Percentiles rank a stretch among this genome's conserved stretches.
phyloP scores from a whole-genome alignment of 768 basidiomycete genomes.

The Mrakia hoshinonis region DNA sequence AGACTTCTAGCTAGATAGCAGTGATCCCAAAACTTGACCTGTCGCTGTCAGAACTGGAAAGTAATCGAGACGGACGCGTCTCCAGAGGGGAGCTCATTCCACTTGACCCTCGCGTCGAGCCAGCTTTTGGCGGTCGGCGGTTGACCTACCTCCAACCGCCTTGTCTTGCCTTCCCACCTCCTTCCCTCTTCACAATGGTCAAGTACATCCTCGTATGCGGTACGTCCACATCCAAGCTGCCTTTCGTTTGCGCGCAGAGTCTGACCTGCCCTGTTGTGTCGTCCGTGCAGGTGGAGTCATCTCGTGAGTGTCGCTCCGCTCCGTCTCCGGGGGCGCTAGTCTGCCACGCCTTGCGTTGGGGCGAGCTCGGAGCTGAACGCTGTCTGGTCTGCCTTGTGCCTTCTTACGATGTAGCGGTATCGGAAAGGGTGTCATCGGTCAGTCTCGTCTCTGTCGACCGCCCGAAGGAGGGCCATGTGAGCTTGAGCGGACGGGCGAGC shows the following conservation, averaged over 20 bases:
- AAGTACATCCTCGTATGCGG: slow-evolving; percentile 96
- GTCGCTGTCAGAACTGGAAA: too few species aligned
- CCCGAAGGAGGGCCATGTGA: not conserved
- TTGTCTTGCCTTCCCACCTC: not conserved
- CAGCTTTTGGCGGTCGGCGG: too few species aligned
- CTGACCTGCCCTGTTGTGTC: not conserved
- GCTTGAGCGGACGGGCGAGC: not conserved
- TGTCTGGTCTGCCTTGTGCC: not conserved
- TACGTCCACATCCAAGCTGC: not conserved
- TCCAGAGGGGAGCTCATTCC: too few species aligned
- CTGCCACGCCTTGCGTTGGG: not conserved
- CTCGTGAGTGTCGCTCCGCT: slow-evolving; percentile 41
- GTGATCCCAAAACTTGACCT: too few species aligned
- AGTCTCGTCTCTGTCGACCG: slow-evolving; percentile 29
- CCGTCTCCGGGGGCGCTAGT: not conserved
- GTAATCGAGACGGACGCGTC: not conserved
- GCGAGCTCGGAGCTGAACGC: not conserved
- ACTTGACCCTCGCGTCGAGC: too few species aligned
- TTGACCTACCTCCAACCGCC: too few species aligned
- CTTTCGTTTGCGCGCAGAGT: not conserved
- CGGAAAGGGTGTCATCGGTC: slow-evolving; percentile 98
- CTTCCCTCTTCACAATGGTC: slow-evolving; percentile 52
- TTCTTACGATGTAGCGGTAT: slow-evolving; percentile 56
- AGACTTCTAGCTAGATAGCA: too few species aligned
- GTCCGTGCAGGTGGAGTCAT: slow-evolving; percentile 60